These are phyloP conservation scores for Phytopythium helicoides DNA, from an alignment of 352 stramenopile genomes.

Conservation along the genomic window DNA sequence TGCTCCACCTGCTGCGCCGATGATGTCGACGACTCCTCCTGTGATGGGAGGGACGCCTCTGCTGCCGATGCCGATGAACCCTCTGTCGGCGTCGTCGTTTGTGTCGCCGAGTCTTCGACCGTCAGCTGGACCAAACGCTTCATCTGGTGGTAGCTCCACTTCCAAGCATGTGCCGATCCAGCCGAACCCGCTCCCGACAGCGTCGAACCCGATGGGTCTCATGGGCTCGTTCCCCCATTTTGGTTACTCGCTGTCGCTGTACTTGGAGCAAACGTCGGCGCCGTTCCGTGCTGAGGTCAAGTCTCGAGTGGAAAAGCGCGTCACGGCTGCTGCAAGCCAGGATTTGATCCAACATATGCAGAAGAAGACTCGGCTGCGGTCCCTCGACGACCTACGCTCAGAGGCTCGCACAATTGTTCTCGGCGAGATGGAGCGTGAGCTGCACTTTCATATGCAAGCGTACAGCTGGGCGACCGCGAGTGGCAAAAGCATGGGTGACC, in stretches of 20 bases:
- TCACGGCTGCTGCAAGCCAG: conserved; percentile 65
- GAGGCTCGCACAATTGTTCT: conserved; percentile 64
- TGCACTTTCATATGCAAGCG: conserved; percentile 71
- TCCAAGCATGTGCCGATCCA: conserved; percentile 62
- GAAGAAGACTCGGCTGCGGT: conserved; percentile 77
- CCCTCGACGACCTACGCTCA: conserved; percentile 59
- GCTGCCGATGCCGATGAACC: conserved; percentile 10
- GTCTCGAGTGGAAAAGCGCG: conserved; percentile 71
- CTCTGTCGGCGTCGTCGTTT: conserved; percentile 10
- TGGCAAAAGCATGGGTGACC: conserved; percentile 13
- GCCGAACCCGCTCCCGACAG: conserved; percentile 71
- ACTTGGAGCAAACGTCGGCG: conserved; percentile 66
- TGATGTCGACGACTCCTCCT: conserved; percentile 5
- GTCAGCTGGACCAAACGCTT: neutral
- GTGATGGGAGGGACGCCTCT: conserved; percentile 5
- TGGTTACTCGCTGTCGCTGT: conserved; percentile 61
- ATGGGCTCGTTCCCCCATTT: conserved; percentile 58
- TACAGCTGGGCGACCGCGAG: conserved; percentile 56
- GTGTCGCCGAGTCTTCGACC: conserved; percentile 13
- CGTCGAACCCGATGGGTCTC: conserved; percentile 66
- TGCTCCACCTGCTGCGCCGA: neutral
- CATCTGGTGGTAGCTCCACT: neutral
- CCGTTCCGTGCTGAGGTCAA: conserved; percentile 69
- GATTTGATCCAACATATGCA: conserved; percentile 82
- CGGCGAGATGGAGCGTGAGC: conserved; percentile 66